Conservation (phyloP, 108 stramenopile species). For the Cylindrotheca closterium region DNA sequence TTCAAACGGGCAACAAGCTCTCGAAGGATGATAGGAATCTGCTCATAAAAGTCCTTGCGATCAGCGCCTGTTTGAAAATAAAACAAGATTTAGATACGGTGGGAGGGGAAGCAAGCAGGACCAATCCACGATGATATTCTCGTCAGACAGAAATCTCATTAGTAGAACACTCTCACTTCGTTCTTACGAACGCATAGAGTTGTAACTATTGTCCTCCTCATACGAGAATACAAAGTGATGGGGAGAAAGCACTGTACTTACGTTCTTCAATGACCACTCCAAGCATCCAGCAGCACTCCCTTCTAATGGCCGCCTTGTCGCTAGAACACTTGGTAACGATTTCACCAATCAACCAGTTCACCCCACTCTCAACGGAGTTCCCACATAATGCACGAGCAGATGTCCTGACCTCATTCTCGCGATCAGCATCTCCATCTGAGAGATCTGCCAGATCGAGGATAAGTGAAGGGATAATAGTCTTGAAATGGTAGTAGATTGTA, state of each 20-base stretch:
- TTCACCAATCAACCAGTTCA: slow-evolving; percentile 81
- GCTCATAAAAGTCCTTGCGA: slow-evolving; percentile 83
- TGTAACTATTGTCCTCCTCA: slow-evolving; percentile 28
- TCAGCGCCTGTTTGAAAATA: slow-evolving; percentile 59
- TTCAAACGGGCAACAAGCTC: slow-evolving; percentile 91
- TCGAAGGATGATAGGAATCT: slow-evolving; percentile 82
- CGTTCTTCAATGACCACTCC: slow-evolving; percentile 75
- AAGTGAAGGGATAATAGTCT: slow-evolving; percentile 71
- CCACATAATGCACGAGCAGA: slow-evolving; percentile 64
- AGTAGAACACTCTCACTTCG: slow-evolving; percentile 55
- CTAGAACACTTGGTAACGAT: slow-evolving; percentile 70
- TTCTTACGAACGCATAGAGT: slow-evolving; percentile 15
- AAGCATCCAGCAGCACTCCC: slow-evolving; percentile 77
- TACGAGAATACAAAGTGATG: slow-evolving; percentile 28
- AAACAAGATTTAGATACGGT: neutral
- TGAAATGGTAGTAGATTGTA: slow-evolving; percentile 86
- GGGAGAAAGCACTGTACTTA: slow-evolving; percentile 44
- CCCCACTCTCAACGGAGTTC: slow-evolving; percentile 69
- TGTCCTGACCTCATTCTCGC: slow-evolving; percentile 56
- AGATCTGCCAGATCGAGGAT: slow-evolving; percentile 64
- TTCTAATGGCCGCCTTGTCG: slow-evolving; percentile 72
- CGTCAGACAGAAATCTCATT: slow-evolving; percentile 79
- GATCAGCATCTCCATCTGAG: slow-evolving; percentile 54
- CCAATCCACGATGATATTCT: neutral
- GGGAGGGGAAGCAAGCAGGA: slow-evolving; percentile 1